Evolutionary conservation across 2,329 filamentous ascomycete species (phyloP), one percentile per base, ranked within the genome.

Genomic region (Onygenales sp.): DNA sequence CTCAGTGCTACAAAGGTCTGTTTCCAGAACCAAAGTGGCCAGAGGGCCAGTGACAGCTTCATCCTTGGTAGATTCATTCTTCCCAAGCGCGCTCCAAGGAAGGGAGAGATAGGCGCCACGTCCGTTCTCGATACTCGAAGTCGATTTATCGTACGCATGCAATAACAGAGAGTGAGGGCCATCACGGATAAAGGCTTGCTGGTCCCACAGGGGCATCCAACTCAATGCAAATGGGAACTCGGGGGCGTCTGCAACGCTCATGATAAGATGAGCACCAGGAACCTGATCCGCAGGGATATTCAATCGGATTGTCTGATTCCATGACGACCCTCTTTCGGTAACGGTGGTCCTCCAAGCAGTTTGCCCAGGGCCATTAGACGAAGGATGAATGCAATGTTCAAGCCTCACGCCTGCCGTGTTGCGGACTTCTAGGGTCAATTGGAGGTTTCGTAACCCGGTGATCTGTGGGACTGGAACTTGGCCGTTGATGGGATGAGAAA

Each of bases 141-240:
- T 97, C 63, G 86, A 81, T 66, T 97, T 94, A 63, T 98, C 94
- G 63, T 95, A 87, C 59, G 87, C 87, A 74, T 97, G 95, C 44
- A 98, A 73, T 2, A 94, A 75, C 48, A 96, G 73, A 2, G 83
- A 83, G 66, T 96, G 92, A 17, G 82, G 73, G 0, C 92, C 92
- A 65, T 98, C 92, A 47, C 85, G 81, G 50, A 94, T 82, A 64
- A 98, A 98, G 0, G 93, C 92, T 55, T 90, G 84, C 27, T 89
- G 82, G 50, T 92, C 87, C 93, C 94, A 98, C 2, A 98, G 76
- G 0, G 93, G 93, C 75, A 98, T 85, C 78, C 94, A 91, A 11
- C 88, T 88, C 43, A 97, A 78, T 2, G 93, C 92, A 67, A 97
- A 96, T 0, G 93, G 90, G 45, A 89, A 85, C 52, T 86, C 85